Percentiles rank a stretch among this genome's conserved stretches.
Conservation (phyloP, 352 stramenopile genomes). For the Lagenidium sp. region DNA sequence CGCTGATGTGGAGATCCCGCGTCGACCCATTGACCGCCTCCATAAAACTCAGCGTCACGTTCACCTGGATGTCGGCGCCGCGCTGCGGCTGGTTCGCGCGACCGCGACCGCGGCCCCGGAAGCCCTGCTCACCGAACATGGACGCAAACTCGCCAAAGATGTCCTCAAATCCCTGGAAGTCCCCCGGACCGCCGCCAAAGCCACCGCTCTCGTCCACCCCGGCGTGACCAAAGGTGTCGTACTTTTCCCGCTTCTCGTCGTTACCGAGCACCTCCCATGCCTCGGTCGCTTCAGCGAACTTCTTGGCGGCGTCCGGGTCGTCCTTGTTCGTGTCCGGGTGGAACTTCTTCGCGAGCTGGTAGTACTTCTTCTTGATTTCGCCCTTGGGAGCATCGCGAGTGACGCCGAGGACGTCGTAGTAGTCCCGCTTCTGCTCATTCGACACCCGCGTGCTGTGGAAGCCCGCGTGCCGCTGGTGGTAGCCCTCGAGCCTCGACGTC, state of each 20-base stretch:
- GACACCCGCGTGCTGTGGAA: constrained; percentile 65
- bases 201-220: constrained; percentile 89
- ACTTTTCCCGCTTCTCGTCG: constrained; percentile 90
- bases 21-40: constrained; percentile 91
- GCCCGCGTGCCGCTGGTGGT: constrained; percentile 2
- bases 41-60: constrained; percentile 91
- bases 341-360: constrained; percentile 96
- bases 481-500: not conserved
- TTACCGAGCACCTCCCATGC: constrained; percentile 92
- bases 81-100: constrained; percentile 69
- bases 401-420: constrained; percentile 95
- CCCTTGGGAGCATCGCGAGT: constrained; percentile 84
- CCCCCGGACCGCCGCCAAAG: constrained; percentile 25
- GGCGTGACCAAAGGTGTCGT: constrained; percentile 93
- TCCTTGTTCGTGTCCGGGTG: constrained; percentile 98
- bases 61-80: constrained; percentile 92
- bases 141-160: constrained; percentile 57
- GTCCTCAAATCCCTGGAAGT: constrained; percentile 85
- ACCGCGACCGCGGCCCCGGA: constrained; percentile 60
- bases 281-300: constrained; percentile 91
- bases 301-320: constrained; percentile 83
- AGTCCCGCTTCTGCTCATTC: constrained; percentile 86
- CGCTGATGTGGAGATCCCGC: constrained; percentile 81
- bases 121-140: constrained; percentile 70
- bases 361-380: constrained; percentile 98